Conservation (phyloP, 1,284 basidiomycete species). For the Coniophora puteana region DNA sequence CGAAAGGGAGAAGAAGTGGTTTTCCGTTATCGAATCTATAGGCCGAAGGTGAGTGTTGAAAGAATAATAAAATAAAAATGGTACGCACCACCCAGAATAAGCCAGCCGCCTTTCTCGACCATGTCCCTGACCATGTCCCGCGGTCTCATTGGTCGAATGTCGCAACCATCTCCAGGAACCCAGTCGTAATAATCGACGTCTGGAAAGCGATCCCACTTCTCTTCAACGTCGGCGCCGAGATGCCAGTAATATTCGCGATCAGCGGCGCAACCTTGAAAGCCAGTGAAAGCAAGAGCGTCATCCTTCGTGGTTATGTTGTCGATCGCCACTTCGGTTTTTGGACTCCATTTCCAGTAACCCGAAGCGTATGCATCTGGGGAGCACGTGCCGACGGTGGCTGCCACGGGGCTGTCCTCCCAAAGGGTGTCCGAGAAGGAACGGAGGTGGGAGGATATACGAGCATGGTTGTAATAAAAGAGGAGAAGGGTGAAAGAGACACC, state of each 20-base stretch:
- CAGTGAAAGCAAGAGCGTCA: constrained; percentile 47
- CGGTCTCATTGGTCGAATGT: constrained; percentile 35
- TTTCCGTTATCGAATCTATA: constrained; percentile 62
- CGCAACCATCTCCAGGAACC: constrained; percentile 41
- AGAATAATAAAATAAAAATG: background rate
- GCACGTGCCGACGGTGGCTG: no score
- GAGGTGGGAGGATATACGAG: no score
- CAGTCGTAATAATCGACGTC: constrained; percentile 47
- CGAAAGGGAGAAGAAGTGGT: constrained; percentile 68
- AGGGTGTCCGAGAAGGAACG: no score
- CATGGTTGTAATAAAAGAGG: no score
- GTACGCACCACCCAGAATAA: constrained; percentile 54
- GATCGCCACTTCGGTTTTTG: constrained; percentile 31
- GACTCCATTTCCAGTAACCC: constrained; percentile 39
- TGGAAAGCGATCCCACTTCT: constrained; percentile 49
- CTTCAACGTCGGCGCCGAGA: constrained; percentile 45
- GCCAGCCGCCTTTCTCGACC: constrained; percentile 67
- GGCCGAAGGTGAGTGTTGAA: constrained; percentile 5
- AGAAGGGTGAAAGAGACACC: no score
- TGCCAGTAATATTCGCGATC: constrained; percentile 61
- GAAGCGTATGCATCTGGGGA: constrained; percentile 38
- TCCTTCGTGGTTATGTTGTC: constrained; percentile 32
- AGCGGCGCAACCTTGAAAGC: constrained; percentile 57
- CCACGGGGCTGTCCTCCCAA: no score
- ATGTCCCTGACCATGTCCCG: constrained; percentile 46